Conservation (phyloP, 495 filamentous ascomycete species). For the Jackrogersella minutella region DNA sequence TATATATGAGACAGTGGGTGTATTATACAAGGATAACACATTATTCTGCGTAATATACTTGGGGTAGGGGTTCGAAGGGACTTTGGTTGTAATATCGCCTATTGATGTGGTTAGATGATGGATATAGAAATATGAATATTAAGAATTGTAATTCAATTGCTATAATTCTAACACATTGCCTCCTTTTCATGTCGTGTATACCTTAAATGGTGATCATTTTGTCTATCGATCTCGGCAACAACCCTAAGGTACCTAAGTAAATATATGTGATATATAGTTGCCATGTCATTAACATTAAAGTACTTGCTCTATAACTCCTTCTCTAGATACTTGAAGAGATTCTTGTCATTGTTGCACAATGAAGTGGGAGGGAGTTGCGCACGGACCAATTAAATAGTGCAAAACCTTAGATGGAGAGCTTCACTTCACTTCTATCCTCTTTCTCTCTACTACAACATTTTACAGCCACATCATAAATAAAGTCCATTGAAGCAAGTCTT, state of each 20-base stretch:
- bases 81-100: conserved; percentile 16
- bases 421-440: background rate
- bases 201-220: too few species aligned
- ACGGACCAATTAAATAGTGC: background rate
- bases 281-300: too few species aligned
- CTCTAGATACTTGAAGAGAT: too few species aligned
- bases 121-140: background rate
- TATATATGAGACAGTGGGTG: conserved; percentile 1
- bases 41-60: background rate
- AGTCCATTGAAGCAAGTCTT: background rate
- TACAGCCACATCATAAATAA: background rate
- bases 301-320: too few species aligned
- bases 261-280: too few species aligned
- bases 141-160: background rate
- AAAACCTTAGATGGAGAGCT: background rate
- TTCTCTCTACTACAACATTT: too few species aligned
- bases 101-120: background rate
- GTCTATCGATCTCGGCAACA: too few species aligned
- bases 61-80: conserved; percentile 8
- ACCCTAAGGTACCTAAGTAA: too few species aligned
- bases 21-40: background rate
- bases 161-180: background rate
- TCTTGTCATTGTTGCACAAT: background rate
- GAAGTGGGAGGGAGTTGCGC: background rate
- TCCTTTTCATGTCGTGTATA: too few species aligned